Evolutionary conservation across 352 stramenopile species (phyloP).

Genomic region (Globisporangium cederbergense): DNA sequence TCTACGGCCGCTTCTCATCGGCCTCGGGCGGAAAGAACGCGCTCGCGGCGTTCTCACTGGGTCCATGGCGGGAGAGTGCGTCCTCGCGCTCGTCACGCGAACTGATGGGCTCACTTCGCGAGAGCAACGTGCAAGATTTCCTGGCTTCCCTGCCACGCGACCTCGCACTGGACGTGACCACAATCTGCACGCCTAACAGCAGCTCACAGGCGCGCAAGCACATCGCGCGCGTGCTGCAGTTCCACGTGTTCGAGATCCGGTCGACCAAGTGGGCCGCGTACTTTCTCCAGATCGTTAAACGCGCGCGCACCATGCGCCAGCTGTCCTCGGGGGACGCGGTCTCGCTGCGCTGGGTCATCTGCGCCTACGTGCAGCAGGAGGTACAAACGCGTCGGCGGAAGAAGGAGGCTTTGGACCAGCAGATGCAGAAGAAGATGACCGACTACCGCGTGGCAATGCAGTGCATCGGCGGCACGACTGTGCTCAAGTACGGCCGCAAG

Average conservation of each 20-base stretch:
- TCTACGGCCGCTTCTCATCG: conserved; percentile 9
- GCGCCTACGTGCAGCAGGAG: conserved; percentile 49
- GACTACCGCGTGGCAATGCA: conserved; percentile 81
- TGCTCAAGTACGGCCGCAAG: conserved; percentile 82
- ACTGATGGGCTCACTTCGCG: conserved; percentile 17
- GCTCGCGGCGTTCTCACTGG: conserved; percentile 13
- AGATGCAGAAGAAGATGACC: conserved; percentile 76
- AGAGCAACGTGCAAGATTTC: conserved; percentile 38
- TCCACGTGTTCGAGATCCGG: conserved; percentile 71
- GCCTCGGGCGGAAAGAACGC: background rate
- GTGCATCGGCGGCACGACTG: conserved; percentile 63
- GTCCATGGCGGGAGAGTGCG: conserved; percentile 12
- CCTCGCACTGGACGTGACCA: conserved; percentile 40
- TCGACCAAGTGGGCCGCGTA: conserved; percentile 80
- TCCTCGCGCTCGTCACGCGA: background rate
- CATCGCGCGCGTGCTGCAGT: conserved; percentile 36
- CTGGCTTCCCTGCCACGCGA: conserved; percentile 32
- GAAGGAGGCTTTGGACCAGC: conserved; percentile 44
- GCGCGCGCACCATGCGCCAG: conserved; percentile 23
- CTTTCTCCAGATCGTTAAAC: conserved; percentile 57
- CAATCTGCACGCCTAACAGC: conserved; percentile 34
- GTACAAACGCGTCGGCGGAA: conserved; percentile 33
- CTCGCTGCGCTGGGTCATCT: conserved; percentile 64
- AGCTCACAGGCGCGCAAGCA: conserved; percentile 25
- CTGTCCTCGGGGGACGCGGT: conserved; percentile 34